Evolutionary conservation across 2,329 filamentous ascomycete genomes (phyloP), one percentile per base, ranked within the genome.

Genomic region (Colletotrichum godetiae): DNA sequence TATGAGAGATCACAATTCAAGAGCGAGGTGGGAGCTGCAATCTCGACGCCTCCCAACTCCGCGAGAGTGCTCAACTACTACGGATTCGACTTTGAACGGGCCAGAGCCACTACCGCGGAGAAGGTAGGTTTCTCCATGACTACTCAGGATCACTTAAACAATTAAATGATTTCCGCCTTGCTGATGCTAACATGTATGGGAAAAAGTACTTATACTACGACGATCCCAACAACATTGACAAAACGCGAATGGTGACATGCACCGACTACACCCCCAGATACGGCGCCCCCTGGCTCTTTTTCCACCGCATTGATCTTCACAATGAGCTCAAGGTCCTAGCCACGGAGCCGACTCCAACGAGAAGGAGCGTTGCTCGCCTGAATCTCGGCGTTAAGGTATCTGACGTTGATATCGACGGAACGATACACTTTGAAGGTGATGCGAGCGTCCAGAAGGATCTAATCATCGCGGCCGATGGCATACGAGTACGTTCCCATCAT

Each of bases 271-370:
- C 42, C 29, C 7, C 31, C 11, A 37, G 53, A 22, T 68, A 61
- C 24, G 57, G 65, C 5, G 57, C 49, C 13, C 31, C 57, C 35
- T 68, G 56, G 57, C 27, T 37, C 2, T 37, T 68, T 22, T 68
- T 68, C 31, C 65, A 62, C 10, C 65, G 65, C 5, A 56, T 62
- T 7, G 65, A 68, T 27, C 46, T 68, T 8, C 65, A 68, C 13
- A 58, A 59, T 5, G 65, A 68, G 42, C 31, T 68, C 3, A 46
- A 46, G 57, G 55, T 31, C 10, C 13, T 68, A 31, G 65, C 65
- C 5, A 68, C 65, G 4, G 57, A 68, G 22, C 42, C 65, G 8
- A 37, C 65, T 6, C 13, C 31, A 27, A 29, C 19, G 19, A 33
- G 49, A 8, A 11, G 22, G 7, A 49, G n/a, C 12, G 13, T 15